Conservation (phyloP, 306 rosid genomes). For the Pyrus betulifolia region DNA sequence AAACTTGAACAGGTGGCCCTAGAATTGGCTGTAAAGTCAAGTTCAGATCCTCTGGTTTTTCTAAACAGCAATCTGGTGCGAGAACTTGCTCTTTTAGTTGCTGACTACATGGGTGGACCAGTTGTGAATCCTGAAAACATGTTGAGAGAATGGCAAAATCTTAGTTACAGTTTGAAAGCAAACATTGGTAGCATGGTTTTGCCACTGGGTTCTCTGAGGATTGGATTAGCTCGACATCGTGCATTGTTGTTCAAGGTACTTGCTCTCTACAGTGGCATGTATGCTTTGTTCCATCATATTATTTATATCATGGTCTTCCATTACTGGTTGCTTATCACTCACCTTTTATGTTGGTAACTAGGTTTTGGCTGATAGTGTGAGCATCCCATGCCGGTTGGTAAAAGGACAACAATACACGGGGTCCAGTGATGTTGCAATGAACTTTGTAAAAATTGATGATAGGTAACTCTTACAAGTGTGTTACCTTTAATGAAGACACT, state of each 20-base stretch:
- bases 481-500: conserved; percentile 6
- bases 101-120: conserved; percentile 93
- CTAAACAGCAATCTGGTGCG: conserved; percentile 49
- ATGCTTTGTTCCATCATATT: neutral
- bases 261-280: neutral
- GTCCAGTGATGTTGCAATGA: conserved; percentile 76
- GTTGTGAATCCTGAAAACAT: conserved; percentile 70
- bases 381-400: conserved; percentile 82
- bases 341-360: conserved; percentile 12
- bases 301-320: neutral
- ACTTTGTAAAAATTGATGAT: conserved; percentile 73
- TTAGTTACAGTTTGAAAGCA: conserved; percentile 64
- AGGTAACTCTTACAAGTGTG: conserved; percentile 46
- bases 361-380: conserved; percentile 91
- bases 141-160: conserved; percentile 75
- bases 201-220: conserved; percentile 86
- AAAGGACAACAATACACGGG: conserved; percentile 85
- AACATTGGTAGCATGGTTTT: conserved; percentile 88
- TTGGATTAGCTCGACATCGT: conserved; percentile 97
- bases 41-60: conserved; percentile 42
- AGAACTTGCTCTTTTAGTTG: conserved; percentile 77
- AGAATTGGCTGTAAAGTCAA: conserved; percentile 50
- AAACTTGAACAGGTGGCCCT: conserved; percentile 76
- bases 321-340: conserved; percentile 5
- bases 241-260: conserved; percentile 92